Base-by-base conservation (phyloP, 345 rosid species). In the Sisymbrium irio region DNA sequence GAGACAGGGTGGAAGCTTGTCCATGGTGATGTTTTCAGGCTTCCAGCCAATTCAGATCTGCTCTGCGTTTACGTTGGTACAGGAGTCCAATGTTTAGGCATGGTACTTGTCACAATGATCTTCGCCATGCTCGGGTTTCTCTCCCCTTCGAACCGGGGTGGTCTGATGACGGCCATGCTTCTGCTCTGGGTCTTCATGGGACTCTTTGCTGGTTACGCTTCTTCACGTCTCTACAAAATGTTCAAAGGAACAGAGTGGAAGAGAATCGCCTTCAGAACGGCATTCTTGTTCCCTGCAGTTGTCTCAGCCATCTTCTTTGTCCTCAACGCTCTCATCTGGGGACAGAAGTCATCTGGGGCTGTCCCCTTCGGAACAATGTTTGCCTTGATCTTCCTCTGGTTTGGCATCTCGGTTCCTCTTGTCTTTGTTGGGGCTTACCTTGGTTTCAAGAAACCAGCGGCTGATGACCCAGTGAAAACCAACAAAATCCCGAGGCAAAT, bases 1-100 rank as follows among this genome's bases (percentile, higher is more conserved):
- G 95, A 89, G 85, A 89, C 96, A 20, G 96, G 96, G 19, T 89
- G 96, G 96, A 89, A 89, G 81, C 96, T 87, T 32, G 92, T 89
- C 44, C 96, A 89, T 59, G 96, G 96, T 27, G 96, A 89, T 78
- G 93, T 85, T 67, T 89, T 89, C 83, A 86, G 96, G 74, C 81
- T 89, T 12, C 96, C 96, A 17, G 22, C 81, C 30, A 82, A 87
- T 75, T 85, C 93, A 3, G 93, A 89, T 77, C 77, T 89, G 18
- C 84, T 89, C 4, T 89, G 96, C 60, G 85, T 87, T 65, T 85
- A 87, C 42, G 96, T 85, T 36, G 96, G 96, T 39, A 86, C 96
- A 3, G 96, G 96, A 49, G 89, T 89, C 65, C 96, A 89, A 53
- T 89, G 87, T 79, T 66, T 87, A 54, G 90, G 96, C 35, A 89